A percentile compares a stretch with the other conserved stretches of the same genome.
These are phyloP conservation scores for Populus davidiana DNA, from an alignment of 345 rosid genomes.

Conservation along the genomic window DNA sequence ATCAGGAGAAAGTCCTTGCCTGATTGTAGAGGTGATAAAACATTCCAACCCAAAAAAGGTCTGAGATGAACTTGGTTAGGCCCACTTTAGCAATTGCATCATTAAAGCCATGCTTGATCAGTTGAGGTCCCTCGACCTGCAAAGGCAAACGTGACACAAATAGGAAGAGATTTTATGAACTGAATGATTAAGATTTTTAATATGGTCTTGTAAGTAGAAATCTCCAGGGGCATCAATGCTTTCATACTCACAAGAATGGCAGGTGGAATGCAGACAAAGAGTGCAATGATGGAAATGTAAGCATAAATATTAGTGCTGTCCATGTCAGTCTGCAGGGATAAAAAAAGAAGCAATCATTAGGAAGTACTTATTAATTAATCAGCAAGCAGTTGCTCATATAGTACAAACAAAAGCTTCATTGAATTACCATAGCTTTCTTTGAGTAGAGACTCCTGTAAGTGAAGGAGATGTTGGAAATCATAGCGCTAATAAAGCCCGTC, in stretches of 20 bases:
- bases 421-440: constrained; percentile 92
- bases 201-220: not conserved
- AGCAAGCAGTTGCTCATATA: not conserved
- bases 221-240: not conserved
- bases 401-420: not conserved
- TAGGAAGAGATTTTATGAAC: not conserved
- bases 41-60: constrained; percentile 99
- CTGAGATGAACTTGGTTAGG: constrained; percentile 68
- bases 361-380: not conserved
- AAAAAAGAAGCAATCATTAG: not conserved
- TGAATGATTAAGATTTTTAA: not conserved
- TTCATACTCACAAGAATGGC: constrained; percentile 67
- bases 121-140: constrained; percentile 90
- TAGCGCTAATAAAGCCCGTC: constrained; percentile 93
- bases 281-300: constrained; percentile 94
- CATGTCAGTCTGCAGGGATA: constrained; percentile 78
- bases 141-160: constrained; percentile 3
- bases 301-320: constrained; percentile 95
- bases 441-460: constrained; percentile 95
- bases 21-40: constrained; percentile 97
- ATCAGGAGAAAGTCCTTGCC: constrained; percentile 34
- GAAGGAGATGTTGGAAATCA: constrained; percentile 94
- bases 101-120: constrained; percentile 64
- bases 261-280: constrained; percentile 85
- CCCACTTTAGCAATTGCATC: constrained; percentile 93